Evolutionary conservation across 768 basidiomycete genomes (phyloP), one percentile per base, ranked within the genome.

Genomic region (Steccherinum ochraceum): DNA sequence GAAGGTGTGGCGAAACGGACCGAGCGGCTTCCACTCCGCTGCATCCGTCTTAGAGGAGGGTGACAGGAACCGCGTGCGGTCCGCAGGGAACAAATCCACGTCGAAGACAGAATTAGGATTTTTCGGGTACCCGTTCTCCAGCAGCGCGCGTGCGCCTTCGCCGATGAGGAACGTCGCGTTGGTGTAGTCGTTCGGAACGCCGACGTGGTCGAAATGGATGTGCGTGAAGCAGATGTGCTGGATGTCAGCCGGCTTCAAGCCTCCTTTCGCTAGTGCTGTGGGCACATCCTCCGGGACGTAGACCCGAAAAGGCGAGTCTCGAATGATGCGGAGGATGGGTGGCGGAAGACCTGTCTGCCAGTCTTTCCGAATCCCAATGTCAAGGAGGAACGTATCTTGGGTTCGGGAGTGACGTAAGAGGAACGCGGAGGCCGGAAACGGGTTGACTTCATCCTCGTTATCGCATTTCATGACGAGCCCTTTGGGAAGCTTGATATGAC

Each of bases 161-260:
- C 80, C 78, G 1, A 81, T 67, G 44, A 81, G 51, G 58, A 83
- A 76, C 1, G 62, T 67, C 43, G 76, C 71, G 12, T 64, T 70
- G 2, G 71, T 62, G 58, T 82, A 83, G 1, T 68, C 71, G 2
- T 57, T 49, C 12, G 71, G 64, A 55, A 82, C 68, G 1, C 80
- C 81, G 42, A 74, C 66, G 61, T 69, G 66, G 58, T 82, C 81
- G 59, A 72, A 81, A 56, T 82, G 80, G 35, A 75, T 57, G 55
- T 83, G 81, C 20, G 76, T 78, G 25, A 80, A 46, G 39, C 74
- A 69, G 40, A 81, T 70, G 5, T 67, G 67, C 21, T 71, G 61
- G 47, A 82, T 69, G 16, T 77, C 67, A 5, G 60, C 58, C 0
- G 79, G 74, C 2, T 62, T 52, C 2, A 75, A 30, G 0, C 77